Base-by-base conservation (phyloP, 441 rosid species). In the Adansonia grandidieri region DNA sequence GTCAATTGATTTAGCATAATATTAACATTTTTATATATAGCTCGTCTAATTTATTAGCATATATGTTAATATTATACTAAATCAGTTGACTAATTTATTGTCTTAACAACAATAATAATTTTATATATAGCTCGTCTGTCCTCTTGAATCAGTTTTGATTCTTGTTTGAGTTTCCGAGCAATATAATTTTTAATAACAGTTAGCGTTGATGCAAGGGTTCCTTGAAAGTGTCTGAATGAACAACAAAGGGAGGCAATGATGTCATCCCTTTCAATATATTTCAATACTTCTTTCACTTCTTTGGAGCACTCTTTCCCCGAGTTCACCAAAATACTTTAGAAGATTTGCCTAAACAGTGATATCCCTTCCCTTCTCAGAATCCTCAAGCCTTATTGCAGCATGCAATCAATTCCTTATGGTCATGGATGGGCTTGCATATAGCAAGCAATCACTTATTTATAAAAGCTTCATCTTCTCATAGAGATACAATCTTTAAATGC, bases 291-390 rank as follows among this genome's bases (percentile, higher is more conserved):
- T 83, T 89, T 96, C 84, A 92, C 97, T 86, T 96, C 99, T 80
- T 90, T 91, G 80, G 97, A 90, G 85, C 99, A 96, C 86, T 96
- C 97, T 87, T 93, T 24, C 98, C 45, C 99, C 99, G 32, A 89
- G 91, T 88, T 96, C 98, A 81, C 99, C 98, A 84, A 93, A 96
- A 86, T 96, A 93, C 82, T 93, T 96, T 65, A 96, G 89, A 82
- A 96, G 88, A 87, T 96, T 98, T 68, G 96, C 99, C 99, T 98
- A 96, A 75, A 96, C 96, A 83, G 98, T 80, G 1, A 96, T 86
- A 69, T 96, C 99, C 72, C 99, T 97, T 79, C 97, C 98, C 77
- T 87, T 90, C 24, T 89, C 91, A 24, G 97, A 93, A 89, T 91
- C 95, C 73, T 97, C 98, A 51, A 96, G 88, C 86, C 89, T 89